Conservation (phyloP, 768 basidiomycete species). For the Pisolithus orientalis region DNA sequence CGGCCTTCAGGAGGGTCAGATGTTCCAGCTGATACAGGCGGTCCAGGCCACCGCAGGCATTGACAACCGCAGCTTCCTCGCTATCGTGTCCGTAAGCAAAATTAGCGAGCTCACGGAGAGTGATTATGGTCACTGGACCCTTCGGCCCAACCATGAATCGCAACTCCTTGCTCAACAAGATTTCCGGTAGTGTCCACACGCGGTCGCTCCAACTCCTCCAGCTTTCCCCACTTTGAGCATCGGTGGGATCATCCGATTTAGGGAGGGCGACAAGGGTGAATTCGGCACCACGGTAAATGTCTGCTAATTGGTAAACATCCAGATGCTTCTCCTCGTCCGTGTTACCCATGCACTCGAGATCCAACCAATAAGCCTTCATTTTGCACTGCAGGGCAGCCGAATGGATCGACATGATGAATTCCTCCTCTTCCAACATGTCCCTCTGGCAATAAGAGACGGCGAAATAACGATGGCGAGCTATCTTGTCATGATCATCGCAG, state of each 20-base stretch:
- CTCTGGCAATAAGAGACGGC: constrained; percentile 11
- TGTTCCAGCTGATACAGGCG: constrained; percentile 13
- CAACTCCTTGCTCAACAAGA: constrained; percentile 5
- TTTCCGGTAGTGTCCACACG: constrained; percentile 13
- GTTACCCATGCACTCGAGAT: constrained; percentile 13
- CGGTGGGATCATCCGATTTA: background rate
- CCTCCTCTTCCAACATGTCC: constrained; percentile 2
- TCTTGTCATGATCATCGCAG: background rate
- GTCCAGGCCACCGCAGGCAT: constrained; percentile 3
- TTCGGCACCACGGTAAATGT: constrained; percentile 10
- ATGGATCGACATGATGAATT: constrained; percentile 7
- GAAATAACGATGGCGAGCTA: constrained; percentile 7
- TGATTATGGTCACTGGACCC: background rate
- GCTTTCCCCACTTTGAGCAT: background rate
- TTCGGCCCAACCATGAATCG: constrained; percentile 3
- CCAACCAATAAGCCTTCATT: constrained; percentile 14
- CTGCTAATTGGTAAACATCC: constrained; percentile 14
- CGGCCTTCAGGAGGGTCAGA: constrained; percentile 11
- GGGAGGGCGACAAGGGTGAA: constrained; percentile 10
- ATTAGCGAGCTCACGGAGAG: constrained; percentile 8
- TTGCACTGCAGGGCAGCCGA: background rate
- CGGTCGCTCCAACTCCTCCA: constrained; percentile 15
- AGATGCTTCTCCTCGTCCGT: constrained; percentile 9
- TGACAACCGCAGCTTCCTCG: constrained; percentile 11
- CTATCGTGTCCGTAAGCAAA: constrained; percentile 7